Evolutionary conservation across 129 eudicot genomes (phyloP).

Genomic region (Artemisia annua): DNA sequence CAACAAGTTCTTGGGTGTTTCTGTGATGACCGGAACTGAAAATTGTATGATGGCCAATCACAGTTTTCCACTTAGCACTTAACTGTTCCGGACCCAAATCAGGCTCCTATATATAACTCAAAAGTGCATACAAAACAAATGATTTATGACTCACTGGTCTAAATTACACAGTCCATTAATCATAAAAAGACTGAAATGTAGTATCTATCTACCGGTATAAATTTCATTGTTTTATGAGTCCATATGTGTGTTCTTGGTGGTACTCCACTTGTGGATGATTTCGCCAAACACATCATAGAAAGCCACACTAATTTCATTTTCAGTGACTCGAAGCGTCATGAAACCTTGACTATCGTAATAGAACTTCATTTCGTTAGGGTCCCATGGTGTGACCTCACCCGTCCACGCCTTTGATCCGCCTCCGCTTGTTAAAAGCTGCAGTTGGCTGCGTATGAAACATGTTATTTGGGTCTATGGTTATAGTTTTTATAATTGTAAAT

Average conservation of each 20-base stretch:
- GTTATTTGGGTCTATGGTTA: too few species aligned
- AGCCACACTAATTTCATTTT: conserved; percentile 34
- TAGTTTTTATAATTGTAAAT: too few species aligned
- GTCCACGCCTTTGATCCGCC: conserved; percentile 96
- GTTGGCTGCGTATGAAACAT: too few species aligned
- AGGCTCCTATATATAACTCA: conserved; percentile 27
- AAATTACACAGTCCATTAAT: too few species aligned
- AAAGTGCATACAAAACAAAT: too few species aligned
- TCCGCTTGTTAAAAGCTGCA: too few species aligned
- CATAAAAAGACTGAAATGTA: too few species aligned
- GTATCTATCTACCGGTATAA: too few species aligned
- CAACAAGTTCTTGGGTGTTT: conserved; percentile 58
- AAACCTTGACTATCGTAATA: conserved; percentile 92
- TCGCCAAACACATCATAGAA: conserved; percentile 65
- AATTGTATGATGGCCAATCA: conserved; percentile 78
- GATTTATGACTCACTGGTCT: too few species aligned
- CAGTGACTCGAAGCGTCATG: conserved; percentile 58
- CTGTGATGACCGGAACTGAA: conserved; percentile 69
- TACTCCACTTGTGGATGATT: conserved; percentile 60
- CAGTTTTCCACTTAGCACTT: conserved; percentile 71
- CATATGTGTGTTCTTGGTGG: conserved; percentile 35
- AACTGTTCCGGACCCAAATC: too few species aligned
- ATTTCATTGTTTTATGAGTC: conserved; percentile 13
- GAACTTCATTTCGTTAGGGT: conserved; percentile 50
- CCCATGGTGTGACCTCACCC: conserved; percentile 38